Evolutionary conservation across 2,329 filamentous ascomycete genomes (phyloP).

Genomic region (Hymenoscyphus linearis): DNA sequence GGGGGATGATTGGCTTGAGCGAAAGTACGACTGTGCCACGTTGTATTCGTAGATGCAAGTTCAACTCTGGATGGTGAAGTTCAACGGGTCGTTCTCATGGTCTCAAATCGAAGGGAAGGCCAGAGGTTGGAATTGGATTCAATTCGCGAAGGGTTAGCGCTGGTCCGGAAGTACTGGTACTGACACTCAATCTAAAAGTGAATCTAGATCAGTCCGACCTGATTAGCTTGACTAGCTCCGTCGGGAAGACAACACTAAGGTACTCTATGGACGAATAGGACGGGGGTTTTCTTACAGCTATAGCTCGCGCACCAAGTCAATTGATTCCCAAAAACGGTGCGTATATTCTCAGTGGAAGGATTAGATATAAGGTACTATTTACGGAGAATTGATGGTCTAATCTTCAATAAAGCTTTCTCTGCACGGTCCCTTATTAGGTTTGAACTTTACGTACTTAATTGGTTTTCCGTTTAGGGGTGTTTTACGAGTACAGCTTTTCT

Average conservation of each 20-base stretch:
- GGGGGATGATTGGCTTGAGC: conserved; percentile 2
- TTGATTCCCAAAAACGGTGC: too few relatives aligned
- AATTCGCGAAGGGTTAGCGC: not conserved
- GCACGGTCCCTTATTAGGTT: not conserved
- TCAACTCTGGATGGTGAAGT: not conserved
- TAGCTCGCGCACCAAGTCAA: too few relatives aligned
- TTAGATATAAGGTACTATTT: too few relatives aligned
- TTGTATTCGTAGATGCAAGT: not conserved
- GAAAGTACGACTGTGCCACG: conserved; percentile 1
- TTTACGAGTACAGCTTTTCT: not conserved
- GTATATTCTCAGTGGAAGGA: too few relatives aligned
- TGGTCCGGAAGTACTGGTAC: not conserved
- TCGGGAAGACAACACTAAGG: not conserved
- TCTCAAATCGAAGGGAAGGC: not conserved
- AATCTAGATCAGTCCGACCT: not conserved
- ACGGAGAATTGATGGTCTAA: too few relatives aligned
- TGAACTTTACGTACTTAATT: not conserved
- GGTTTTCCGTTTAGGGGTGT: not conserved
- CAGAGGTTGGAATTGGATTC: not conserved
- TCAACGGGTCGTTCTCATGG: not conserved
- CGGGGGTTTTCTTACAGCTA: too few relatives aligned
- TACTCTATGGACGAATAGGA: not conserved
- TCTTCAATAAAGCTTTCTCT: not conserved
- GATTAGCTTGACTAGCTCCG: not conserved
- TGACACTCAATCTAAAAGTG: not conserved